These are phyloP conservation scores for Stachybotrys chlorohalonatus DNA, from an alignment of 2,329 filamentous ascomycete genomes.

Conservation along the genomic window DNA sequence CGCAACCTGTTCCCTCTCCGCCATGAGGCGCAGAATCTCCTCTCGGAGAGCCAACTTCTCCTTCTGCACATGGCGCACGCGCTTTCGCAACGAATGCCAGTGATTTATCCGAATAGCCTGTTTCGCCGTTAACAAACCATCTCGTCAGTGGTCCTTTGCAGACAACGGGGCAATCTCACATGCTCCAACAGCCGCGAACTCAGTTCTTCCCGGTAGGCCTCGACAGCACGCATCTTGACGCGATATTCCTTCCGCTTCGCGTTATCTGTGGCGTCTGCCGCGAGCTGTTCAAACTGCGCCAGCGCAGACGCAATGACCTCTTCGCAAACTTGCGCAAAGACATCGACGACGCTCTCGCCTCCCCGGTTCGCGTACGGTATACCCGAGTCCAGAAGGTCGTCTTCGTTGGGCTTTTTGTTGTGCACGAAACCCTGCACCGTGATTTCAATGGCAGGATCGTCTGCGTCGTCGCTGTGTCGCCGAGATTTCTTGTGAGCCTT, in stretches of 20 bases:
- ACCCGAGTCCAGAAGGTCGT: conserved; percentile 33
- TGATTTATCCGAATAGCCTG: conserved; percentile 52
- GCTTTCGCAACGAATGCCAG: conserved; percentile 46
- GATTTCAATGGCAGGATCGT: conserved; percentile 36
- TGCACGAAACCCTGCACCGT: conserved; percentile 50
- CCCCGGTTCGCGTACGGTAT: conserved; percentile 44
- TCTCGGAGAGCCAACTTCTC: conserved; percentile 48
- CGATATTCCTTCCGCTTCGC: conserved; percentile 43
- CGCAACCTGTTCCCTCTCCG: conserved; percentile 53
- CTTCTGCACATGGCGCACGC: conserved; percentile 46
- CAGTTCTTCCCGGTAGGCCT: conserved; percentile 50
- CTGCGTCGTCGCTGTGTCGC: conserved; percentile 12
- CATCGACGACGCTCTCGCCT: conserved; percentile 54
- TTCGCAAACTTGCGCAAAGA: conserved; percentile 51
- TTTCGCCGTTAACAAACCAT: conserved; percentile 4
- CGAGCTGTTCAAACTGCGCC: conserved; percentile 34
- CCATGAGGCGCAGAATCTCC: conserved; percentile 49
- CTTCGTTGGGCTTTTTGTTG: conserved; percentile 29
- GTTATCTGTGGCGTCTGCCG: conserved; percentile 28
- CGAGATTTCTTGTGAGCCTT: conserved; percentile 10
- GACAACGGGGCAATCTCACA: conserved; percentile 28
- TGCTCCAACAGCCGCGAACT: conserved; percentile 47
- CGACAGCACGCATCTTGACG: conserved; percentile 46
- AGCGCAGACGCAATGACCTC: conserved; percentile 47
- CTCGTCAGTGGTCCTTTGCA: neutral